These are phyloP conservation scores for Penicillium expansum DNA, from an alignment of 2,329 filamentous ascomycete genomes.

Conservation along the genomic window DNA sequence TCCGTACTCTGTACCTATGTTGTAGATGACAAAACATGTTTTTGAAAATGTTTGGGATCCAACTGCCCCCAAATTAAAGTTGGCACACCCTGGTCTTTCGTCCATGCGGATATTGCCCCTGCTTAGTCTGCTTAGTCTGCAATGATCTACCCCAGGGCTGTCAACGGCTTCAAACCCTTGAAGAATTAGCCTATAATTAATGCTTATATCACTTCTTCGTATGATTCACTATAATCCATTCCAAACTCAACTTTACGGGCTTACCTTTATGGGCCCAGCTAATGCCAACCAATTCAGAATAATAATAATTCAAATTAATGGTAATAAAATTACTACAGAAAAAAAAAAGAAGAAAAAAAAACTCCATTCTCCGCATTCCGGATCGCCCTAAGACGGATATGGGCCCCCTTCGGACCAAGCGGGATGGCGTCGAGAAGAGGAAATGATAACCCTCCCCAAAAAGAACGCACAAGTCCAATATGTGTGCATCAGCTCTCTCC, in stretches of 20 bases:
- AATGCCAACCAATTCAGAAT: background rate
- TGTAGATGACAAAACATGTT: background rate
- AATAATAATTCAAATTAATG: background rate
- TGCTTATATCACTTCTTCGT: background rate
- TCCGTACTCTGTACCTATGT: no score
- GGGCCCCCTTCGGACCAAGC: background rate
- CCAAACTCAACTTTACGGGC: no score
- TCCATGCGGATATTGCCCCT: conserved; percentile 18
- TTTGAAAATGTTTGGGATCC: background rate
- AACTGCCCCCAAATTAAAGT: conserved; percentile 23
- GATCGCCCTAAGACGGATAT: conserved; percentile 8
- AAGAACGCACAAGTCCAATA: background rate
- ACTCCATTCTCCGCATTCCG: conserved; percentile 14
- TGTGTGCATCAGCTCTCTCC: background rate
- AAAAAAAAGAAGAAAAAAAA: background rate
- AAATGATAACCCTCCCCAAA: conserved; percentile 4
- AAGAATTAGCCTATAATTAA: background rate
- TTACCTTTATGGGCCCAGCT: background rate
- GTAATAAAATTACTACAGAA: no score
- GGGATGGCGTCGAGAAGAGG: conserved; percentile 4
- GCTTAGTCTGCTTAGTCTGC: conserved; percentile 18
- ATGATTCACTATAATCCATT: background rate
- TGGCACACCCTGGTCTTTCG: conserved; percentile 20
- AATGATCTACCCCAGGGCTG: conserved; percentile 20
- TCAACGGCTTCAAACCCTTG: conserved; percentile 14